Evolutionary conservation across 2,329 filamentous ascomycete species (phyloP).

Genomic region (Aspergillus ibericus): DNA sequence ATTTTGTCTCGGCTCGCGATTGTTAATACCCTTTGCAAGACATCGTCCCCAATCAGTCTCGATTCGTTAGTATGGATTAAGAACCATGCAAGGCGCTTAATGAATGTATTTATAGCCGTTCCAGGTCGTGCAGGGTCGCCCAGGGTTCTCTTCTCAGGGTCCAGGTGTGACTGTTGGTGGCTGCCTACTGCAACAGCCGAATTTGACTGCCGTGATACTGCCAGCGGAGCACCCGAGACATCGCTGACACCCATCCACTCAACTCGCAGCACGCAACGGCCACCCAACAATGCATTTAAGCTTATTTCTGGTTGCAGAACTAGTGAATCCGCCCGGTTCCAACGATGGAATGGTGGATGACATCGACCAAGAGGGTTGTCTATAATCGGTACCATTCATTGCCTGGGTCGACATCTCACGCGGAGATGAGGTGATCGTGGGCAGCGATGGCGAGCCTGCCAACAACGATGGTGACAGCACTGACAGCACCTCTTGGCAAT

Average conservation of each 20-base stretch:
- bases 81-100: neutral
- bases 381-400: too few species aligned
- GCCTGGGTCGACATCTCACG: slow-evolving; percentile 15
- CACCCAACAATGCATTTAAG: slow-evolving; percentile 21
- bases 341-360: neutral
- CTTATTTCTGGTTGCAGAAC: slow-evolving; percentile 18
- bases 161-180: neutral
- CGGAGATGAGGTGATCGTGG: slow-evolving; percentile 33
- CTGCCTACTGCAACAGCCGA: slow-evolving; percentile 30
- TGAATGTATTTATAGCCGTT: neutral
- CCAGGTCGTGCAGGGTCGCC: neutral
- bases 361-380: neutral
- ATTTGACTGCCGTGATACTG: slow-evolving; percentile 28
- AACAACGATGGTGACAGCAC: slow-evolving; percentile 16
- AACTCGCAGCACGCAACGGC: slow-evolving; percentile 6
- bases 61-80: neutral
- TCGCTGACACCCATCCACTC: slow-evolving; percentile 12
- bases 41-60: neutral
- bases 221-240: slow-evolving; percentile 20
- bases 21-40: slow-evolving; percentile 7
- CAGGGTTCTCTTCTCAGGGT: neutral
- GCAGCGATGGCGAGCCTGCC: slow-evolving; percentile 31
- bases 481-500: slow-evolving; percentile 24
- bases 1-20: neutral
- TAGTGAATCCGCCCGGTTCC: neutral